Evolutionary conservation across 257 asterid species (phyloP).

Genomic region (Fraxinus cuspidata): DNA sequence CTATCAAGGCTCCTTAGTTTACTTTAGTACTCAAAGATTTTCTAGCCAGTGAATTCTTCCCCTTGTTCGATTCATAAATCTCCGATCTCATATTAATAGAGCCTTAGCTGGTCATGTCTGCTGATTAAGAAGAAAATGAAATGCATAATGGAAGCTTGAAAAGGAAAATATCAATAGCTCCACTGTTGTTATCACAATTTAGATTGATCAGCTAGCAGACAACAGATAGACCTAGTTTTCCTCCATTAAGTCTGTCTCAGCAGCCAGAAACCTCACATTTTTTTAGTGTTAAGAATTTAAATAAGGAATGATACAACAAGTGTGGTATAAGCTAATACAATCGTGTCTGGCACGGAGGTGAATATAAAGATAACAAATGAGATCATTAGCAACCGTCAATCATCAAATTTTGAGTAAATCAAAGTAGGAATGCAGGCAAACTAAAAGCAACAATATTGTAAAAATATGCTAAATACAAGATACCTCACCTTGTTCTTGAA

Average conservation of each 20-base stretch:
- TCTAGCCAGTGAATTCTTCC: background rate
- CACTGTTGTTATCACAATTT: background rate
- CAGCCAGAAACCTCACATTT: background rate
- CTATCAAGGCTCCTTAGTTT: background rate
- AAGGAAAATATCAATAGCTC: slow-evolving; percentile 1
- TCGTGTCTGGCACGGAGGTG: background rate
- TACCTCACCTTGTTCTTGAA: slow-evolving; percentile 87
- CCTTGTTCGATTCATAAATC: background rate
- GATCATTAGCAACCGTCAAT: slow-evolving; percentile 5
- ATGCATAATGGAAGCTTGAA: background rate
- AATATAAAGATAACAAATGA: slow-evolving; percentile 8
- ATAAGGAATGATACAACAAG: slow-evolving; percentile 6
- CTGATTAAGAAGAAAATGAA: background rate
- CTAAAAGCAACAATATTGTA: background rate
- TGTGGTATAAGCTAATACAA: slow-evolving; percentile 12
- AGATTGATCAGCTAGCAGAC: background rate
- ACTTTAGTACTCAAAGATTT: background rate
- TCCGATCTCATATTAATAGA: background rate
- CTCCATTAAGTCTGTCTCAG: slow-evolving; percentile 9
- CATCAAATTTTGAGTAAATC: background rate
- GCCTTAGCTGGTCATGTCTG: background rate
- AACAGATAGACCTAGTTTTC: slow-evolving; percentile 9
- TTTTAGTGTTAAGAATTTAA: slow-evolving; percentile 12
- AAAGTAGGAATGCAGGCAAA: slow-evolving; percentile 9
- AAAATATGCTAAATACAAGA: slow-evolving; percentile 5